Conservation (phyloP, 1,284 basidiomycete genomes). For the Cerrena zonata region DNA sequence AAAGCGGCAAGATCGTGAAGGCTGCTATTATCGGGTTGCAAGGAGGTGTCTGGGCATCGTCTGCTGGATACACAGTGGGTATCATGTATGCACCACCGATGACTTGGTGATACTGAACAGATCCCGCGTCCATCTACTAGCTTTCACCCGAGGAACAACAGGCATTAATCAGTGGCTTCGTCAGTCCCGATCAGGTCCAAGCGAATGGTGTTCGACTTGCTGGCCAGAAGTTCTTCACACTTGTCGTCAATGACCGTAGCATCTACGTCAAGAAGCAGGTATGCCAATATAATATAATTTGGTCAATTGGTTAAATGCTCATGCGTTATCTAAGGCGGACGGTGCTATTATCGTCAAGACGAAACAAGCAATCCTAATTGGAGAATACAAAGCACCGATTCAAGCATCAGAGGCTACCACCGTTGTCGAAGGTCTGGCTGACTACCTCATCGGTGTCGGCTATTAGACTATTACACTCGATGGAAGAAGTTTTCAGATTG, state of each 20-base stretch:
- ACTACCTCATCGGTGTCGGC: conserved; percentile 68
- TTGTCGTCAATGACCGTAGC: conserved; percentile 54
- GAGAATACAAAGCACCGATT: conserved; percentile 67
- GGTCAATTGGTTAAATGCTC: not conserved
- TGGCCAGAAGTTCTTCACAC: conserved; percentile 78
- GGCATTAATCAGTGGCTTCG: conserved; percentile 54
- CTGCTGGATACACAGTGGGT: conserved; percentile 70
- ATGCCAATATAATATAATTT: conserved; percentile 15
- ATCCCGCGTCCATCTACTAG: conserved; percentile 34
- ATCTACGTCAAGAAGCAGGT: conserved; percentile 83
- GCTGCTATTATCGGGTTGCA: conserved; percentile 83
- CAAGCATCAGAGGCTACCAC: conserved; percentile 72
- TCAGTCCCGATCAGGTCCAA: conserved; percentile 39
- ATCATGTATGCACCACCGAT: not conserved
- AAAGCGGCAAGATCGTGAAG: conserved; percentile 65
- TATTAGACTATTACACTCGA: conserved; percentile 36
- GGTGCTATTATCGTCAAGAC: conserved; percentile 85
- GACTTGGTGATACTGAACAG: not conserved
- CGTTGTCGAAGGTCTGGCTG: conserved; percentile 71
- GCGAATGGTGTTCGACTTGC: conserved; percentile 64
- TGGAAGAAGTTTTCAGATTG: not conserved
- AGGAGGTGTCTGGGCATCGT: conserved; percentile 85
- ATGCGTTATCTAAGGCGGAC: conserved; percentile 53
- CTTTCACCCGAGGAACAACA: conserved; percentile 73
- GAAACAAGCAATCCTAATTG: conserved; percentile 80